phyloP scores from a whole-genome alignment of 192 early-diverging fungal genomes.

The Entomortierella parvispora region DNA sequence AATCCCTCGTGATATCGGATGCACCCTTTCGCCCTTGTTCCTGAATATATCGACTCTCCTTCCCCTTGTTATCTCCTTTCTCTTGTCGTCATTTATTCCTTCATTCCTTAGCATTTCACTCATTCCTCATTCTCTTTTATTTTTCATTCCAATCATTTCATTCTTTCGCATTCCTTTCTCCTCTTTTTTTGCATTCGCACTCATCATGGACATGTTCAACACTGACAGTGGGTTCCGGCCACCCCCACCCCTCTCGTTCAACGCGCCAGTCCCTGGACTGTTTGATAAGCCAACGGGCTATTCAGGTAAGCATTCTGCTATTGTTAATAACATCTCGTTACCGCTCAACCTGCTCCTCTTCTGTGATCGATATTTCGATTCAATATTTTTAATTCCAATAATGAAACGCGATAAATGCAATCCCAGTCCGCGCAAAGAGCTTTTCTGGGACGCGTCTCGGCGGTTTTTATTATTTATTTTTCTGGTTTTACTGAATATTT shows the following conservation, averaged over 20 bases:
- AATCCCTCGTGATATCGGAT: too few relatives aligned
- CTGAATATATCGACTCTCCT: too few relatives aligned
- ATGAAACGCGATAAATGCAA: too few relatives aligned
- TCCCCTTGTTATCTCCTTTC: neutral
- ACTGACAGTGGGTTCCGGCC: conserved; percentile 51
- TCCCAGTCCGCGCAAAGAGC: too few relatives aligned
- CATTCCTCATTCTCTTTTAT: neutral
- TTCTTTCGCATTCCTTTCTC: neutral
- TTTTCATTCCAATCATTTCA: neutral
- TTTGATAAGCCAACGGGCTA: conserved; percentile 34
- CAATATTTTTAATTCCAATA: too few relatives aligned
- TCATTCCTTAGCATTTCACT: neutral
- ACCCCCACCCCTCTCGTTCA: conserved; percentile 30
- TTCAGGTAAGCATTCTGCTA: conserved; percentile 14
- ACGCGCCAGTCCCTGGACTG: conserved; percentile 30
- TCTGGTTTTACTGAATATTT: too few relatives aligned
- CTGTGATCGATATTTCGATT: neutral
- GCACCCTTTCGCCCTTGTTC: too few relatives aligned
- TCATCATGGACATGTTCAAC: conserved; percentile 48
- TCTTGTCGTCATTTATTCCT: neutral
- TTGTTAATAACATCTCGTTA: too few relatives aligned
- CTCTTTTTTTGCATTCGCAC: too few relatives aligned
- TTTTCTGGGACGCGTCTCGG: too few relatives aligned
- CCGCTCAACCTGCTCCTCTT: too few relatives aligned
- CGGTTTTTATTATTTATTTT: too few relatives aligned